These are phyloP conservation scores for Rhizoclosmatium sp. DNA, from an alignment of 192 early-diverging fungal species.

Conservation along the genomic window DNA sequence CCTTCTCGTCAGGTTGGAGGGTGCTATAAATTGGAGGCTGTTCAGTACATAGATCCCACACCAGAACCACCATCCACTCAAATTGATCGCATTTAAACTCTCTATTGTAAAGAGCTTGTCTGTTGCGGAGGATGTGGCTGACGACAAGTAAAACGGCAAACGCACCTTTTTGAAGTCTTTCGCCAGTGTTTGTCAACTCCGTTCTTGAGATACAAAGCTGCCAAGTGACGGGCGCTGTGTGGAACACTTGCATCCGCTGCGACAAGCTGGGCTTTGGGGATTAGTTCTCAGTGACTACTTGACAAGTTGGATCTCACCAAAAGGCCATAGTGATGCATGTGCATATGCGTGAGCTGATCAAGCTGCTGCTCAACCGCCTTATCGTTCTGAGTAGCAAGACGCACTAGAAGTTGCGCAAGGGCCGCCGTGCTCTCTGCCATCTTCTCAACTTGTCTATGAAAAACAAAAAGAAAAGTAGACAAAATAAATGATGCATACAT, in stretches of 20 bases:
- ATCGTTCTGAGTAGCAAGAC: slow-evolving; percentile 1
- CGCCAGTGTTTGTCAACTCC: slow-evolving; percentile 92
- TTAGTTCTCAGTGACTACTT: not conserved
- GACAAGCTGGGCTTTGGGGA: slow-evolving; percentile 62
- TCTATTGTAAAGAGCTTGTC: not conserved
- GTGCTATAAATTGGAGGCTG: slow-evolving; percentile 48
- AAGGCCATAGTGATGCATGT: slow-evolving; percentile 16
- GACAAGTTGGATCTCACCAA: not conserved
- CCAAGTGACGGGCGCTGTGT: slow-evolving; percentile 72
- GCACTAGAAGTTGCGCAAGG: not conserved
- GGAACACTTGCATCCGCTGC: slow-evolving; percentile 74
- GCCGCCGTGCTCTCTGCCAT: not conserved
- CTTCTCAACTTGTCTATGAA: not conserved
- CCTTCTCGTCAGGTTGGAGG: slow-evolving; percentile 76
- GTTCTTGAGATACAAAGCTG: slow-evolving; percentile 87
- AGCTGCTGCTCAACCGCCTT: slow-evolving; percentile 15
- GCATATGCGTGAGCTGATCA: not conserved
- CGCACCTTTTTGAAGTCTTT: slow-evolving; percentile 68
- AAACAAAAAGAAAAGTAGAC: not conserved
- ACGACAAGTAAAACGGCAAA: not conserved
- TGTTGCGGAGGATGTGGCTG: not conserved
- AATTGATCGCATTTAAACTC: slow-evolving; percentile 16
- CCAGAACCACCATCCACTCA: not conserved
- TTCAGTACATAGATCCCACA: not conserved
- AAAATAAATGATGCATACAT: too few relatives aligned